Conservation (phyloP, 2,329 filamentous ascomycete genomes). For the Fusarium praegraminearum region DNA sequence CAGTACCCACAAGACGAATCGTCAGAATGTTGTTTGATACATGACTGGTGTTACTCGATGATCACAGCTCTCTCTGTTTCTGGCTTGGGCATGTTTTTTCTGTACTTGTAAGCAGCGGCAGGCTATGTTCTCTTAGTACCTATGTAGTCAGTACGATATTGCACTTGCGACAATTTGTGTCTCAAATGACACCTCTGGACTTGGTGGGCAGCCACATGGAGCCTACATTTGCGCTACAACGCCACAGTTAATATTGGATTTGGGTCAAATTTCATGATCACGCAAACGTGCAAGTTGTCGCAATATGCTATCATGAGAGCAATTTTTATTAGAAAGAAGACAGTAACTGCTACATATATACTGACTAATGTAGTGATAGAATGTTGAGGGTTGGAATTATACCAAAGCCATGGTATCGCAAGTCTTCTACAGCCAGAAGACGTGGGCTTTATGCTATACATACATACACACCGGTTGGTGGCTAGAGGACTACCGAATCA, state of each 20-base stretch:
- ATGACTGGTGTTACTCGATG: background rate
- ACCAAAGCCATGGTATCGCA: background rate
- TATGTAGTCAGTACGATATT: background rate
- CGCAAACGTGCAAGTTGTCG: background rate
- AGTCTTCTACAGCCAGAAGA: background rate
- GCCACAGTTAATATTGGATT: conserved; percentile 13
- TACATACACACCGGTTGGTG: background rate
- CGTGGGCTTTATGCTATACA: background rate
- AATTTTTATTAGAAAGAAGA: background rate
- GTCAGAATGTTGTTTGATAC: background rate
- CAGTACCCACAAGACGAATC: background rate
- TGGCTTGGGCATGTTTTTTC: background rate
- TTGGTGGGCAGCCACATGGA: background rate
- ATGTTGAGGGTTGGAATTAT: background rate
- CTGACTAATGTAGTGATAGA: background rate
- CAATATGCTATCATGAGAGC: background rate
- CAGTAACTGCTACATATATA: background rate
- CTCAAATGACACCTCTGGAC: conserved; percentile 8
- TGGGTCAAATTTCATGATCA: background rate
- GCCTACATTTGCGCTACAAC: conserved; percentile 19
- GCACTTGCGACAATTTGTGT: conserved; percentile 24
- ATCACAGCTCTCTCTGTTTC: background rate
- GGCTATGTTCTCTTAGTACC: background rate
- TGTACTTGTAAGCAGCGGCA: background rate
- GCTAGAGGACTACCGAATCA: background rate